Base-by-base conservation (phyloP, 345 rosid genomes). In the Corchorus olitorius region DNA sequence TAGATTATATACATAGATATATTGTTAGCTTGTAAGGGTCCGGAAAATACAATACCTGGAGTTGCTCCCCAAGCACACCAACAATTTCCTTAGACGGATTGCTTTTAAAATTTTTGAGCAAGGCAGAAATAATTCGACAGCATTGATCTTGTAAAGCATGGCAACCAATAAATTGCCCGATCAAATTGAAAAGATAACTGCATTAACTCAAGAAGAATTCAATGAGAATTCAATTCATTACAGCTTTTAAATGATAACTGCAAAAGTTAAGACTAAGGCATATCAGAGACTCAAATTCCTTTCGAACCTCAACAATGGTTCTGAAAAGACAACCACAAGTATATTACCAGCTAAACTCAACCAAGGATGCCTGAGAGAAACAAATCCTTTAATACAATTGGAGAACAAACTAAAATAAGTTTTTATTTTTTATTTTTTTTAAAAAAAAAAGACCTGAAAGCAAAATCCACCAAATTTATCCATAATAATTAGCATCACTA, bases 161-260 rank as follows among this genome's bases (percentile, higher is more conserved):
- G 79, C 64, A 81, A 80, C 81, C 92, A 81, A 93, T 87, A 76
- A 85, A 85, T 85, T 90, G 97, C 53, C 96, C 99, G 73, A 87
- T 82, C 90, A 95, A 90, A 86, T 88, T 93, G 85, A 90, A 83
- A 78, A 95, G 90, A 73, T 95, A 95, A 77, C 99, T 95, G 93
- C 82, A 81, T 74, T 55, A 81, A 48, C 59, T 43, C 81, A 84
- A 49, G 59, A 78, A 65, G 33, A 50, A 82, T 72, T 75, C 17
- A 72, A 78, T 74, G 64, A 79, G 33, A 22, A 41, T 70, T 52
- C 39, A 59, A 59, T 46, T 49, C 9, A 33, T 13, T n/a, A n/a
- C 17, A 70, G 49, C 33, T 33, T 20, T 50, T 4, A 56, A 69
- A 69, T 69, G 17, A 69, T 69, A 33, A 33, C 15, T 16, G 16